Evolutionary conservation across 371 early-diverging fungal species (phyloP).

Genomic region (Lichtheimia ramosa): DNA sequence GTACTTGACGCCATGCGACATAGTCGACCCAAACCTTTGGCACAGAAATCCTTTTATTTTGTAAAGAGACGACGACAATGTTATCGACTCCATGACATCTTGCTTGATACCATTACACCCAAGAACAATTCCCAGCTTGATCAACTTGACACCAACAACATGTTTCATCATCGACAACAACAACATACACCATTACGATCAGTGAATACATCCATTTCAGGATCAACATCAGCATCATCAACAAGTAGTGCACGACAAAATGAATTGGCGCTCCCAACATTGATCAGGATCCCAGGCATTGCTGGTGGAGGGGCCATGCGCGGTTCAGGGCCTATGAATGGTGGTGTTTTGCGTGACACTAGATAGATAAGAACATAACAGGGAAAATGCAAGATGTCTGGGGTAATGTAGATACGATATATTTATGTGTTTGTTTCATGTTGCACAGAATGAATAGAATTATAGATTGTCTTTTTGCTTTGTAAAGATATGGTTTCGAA

Average conservation of each 20-base stretch:
- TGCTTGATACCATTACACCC: constrained; percentile 68
- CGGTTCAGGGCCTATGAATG: too few species aligned
- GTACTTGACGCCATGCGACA: constrained; percentile 55
- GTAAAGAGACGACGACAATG: constrained; percentile 63
- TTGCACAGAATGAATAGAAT: too few species aligned
- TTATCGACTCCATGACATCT: constrained; percentile 62
- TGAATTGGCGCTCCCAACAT: too few species aligned
- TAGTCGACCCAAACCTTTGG: constrained; percentile 61
- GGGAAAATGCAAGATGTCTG: constrained; percentile 6
- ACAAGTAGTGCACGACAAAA: background rate
- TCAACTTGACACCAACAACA: constrained; percentile 3
- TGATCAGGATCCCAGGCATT: too few species aligned
- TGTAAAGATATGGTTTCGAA: too few species aligned
- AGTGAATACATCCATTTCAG: background rate
- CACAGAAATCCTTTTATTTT: constrained; percentile 47
- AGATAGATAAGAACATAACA: background rate
- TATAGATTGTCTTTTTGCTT: too few species aligned
- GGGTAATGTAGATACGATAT: background rate
- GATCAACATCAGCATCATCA: background rate
- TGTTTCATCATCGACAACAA: constrained; percentile 1
- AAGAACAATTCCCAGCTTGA: constrained; percentile 12
- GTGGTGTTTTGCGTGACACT: too few species aligned
- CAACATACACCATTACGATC: background rate
- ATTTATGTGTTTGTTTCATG: too few species aligned
- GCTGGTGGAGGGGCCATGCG: too few species aligned